Evolutionary conservation across 495 filamentous ascomycete species (phyloP), one percentile per base, ranked within the genome.

Genomic region (Xylaria longipes): DNA sequence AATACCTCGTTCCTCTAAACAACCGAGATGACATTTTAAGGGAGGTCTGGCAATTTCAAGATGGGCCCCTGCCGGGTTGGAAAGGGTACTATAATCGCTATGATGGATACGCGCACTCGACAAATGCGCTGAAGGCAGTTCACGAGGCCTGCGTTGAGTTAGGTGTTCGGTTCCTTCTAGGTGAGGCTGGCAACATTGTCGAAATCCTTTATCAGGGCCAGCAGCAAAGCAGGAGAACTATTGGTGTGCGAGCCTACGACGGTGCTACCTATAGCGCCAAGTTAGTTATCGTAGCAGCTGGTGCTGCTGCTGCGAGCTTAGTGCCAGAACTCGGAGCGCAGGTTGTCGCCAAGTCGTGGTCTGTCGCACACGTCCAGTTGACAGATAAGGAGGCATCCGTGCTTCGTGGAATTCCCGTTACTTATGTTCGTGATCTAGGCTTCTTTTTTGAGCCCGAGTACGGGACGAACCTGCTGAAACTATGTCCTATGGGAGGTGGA

Each of bases 371-470:
- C 75, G 80, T 89, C 12, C 84, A 86, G 71, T 81, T 90, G 7
- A 87, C 82, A 0, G 80, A 83, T 31, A 81, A 81, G 7, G 88
- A 90, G 76, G 84, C 84, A 2, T 82, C 81, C 3, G 69, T 72
- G 17, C 80, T 90, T 7, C 82, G 83, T 11, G 85, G 85, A 22
- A 87, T 89, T 58, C 87, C 88, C 0, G 84, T 88, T 1, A 86
- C 83, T 5, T 87, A 88, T 65, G 83, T 80, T 11, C 82, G 87
- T 14, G 87, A 89, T 76, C 75, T 89, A 20, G 87, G 87, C 0
- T 89, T 89, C 79, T 87, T 89, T 75, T 90, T 89, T 65, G 87
- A 89, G 72, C 87, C 88, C 0, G 87, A 89, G 73, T 83, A 80
- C 1, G 81, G 83, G 73, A 88, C 86, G 0, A 82, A 85, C 35